A percentile compares a stretch with the other conserved stretches of the same genome.
phyloP scores from a whole-genome alignment of 2,329 filamentous ascomycete genomes.

The Colletotrichum abscissum region DNA sequence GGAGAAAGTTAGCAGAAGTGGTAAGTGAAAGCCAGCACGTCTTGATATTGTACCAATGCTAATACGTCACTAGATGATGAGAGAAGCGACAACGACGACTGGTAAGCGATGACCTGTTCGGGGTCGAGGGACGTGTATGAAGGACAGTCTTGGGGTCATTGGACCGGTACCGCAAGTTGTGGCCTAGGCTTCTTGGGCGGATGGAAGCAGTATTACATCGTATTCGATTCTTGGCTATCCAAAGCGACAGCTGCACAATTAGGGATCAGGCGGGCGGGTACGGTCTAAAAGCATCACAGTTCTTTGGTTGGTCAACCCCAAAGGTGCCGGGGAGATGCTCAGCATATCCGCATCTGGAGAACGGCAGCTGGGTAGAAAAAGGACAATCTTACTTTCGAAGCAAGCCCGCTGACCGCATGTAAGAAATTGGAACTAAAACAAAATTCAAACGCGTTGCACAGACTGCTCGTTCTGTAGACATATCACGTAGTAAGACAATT shows the following conservation, averaged over 20 bases:
- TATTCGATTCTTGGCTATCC: conserved; percentile 17
- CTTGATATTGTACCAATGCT: conserved; percentile 9
- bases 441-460: neutral
- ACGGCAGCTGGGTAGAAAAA: neutral
- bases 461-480: neutral
- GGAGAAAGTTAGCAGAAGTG: conserved; percentile 93
- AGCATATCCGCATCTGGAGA: neutral
- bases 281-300: neutral
- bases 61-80: conserved; percentile 73
- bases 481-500: neutral
- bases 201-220: neutral
- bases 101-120: conserved; percentile 51
- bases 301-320: neutral
- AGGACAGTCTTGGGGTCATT: neutral
- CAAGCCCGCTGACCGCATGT: neutral
- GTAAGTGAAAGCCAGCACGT: conserved; percentile 67
- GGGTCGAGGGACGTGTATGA: neutral
- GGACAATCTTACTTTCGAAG: neutral
- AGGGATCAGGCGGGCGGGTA: conserved; percentile 4
- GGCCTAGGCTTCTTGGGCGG: neutral
- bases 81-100: conserved; percentile 78
- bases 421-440: conserved; percentile 16
- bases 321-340: neutral
- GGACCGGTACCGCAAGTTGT: neutral
- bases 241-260: neutral